phyloP scores from a whole-genome alignment of 768 basidiomycete genomes.

The Pleurotus cornucopiae region DNA sequence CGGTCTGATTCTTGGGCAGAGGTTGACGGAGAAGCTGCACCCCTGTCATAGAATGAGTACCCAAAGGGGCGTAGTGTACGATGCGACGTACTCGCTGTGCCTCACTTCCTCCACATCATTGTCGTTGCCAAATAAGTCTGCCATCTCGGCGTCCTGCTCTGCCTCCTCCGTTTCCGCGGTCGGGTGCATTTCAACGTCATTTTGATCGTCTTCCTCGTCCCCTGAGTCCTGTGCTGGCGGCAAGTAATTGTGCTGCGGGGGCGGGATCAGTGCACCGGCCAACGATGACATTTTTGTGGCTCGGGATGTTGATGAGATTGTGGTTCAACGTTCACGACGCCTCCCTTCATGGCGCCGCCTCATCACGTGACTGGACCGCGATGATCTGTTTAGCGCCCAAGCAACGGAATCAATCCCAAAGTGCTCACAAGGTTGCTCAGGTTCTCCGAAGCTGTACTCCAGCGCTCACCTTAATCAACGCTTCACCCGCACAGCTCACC shows the following conservation, averaged over 20 bases:
- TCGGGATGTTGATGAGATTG: too few relatives aligned
- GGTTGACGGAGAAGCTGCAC: conserved; percentile 37
- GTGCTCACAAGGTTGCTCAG: too few relatives aligned
- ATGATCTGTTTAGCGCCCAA: too few relatives aligned
- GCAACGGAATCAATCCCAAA: too few relatives aligned
- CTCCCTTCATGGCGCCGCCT: too few relatives aligned
- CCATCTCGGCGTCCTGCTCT: conserved; percentile 56
- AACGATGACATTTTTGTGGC: conserved; percentile 48
- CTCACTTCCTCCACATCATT: conserved; percentile 46
- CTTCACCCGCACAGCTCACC: too few relatives aligned
- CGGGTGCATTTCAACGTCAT: conserved; percentile 40
- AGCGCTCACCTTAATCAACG: too few relatives aligned
- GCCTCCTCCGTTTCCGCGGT: conserved; percentile 19
- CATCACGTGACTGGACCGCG: too few relatives aligned
- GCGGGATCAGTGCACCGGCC: conserved; percentile 49
- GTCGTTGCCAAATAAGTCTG: conserved; percentile 79
- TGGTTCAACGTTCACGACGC: too few relatives aligned
- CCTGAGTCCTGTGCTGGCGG: background rate
- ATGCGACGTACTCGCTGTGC: conserved; percentile 38
- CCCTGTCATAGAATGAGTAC: conserved; percentile 17
- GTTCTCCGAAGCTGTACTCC: too few relatives aligned
- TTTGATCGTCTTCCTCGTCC: conserved; percentile 10
- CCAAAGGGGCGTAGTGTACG: background rate
- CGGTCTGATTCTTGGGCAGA: conserved; percentile 62
- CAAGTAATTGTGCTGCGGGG: background rate